Conservation (phyloP, 352 stramenopile genomes). For the Aphanomyces stellatus region DNA sequence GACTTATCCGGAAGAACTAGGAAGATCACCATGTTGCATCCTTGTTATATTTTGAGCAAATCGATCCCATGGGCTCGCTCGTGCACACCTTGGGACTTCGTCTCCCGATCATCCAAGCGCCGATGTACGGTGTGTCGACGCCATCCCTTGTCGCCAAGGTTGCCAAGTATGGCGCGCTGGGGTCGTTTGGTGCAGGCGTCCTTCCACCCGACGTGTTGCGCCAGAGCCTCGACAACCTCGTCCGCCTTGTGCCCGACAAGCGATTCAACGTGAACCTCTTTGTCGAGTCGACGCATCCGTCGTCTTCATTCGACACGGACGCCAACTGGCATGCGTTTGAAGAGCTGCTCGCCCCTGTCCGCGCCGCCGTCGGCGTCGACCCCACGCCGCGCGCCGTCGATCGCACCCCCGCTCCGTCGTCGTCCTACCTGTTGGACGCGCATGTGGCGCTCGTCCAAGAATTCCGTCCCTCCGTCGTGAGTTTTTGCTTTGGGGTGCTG, state of each 20-base stretch:
- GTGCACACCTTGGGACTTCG: slow-evolving; percentile 23
- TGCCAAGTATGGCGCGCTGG: slow-evolving; percentile 35
- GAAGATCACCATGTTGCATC: too few species aligned
- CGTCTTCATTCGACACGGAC: not conserved
- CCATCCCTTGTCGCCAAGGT: slow-evolving; percentile 31
- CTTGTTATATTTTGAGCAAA: too few species aligned
- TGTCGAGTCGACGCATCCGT: slow-evolving; percentile 28
- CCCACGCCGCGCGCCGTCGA: not conserved
- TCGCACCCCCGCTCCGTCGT: not conserved
- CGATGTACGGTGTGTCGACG: slow-evolving; percentile 43
- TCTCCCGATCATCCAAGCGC: slow-evolving; percentile 35
- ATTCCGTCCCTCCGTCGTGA: slow-evolving; percentile 46
- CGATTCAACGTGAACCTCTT: slow-evolving; percentile 61
- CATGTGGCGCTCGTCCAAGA: slow-evolving; percentile 37
- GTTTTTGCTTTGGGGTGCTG: slow-evolving; percentile 57
- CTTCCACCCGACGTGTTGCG: slow-evolving; percentile 26
- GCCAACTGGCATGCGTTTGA: slow-evolving; percentile 28
- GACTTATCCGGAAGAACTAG: too few species aligned
- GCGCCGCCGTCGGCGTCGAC: slow-evolving; percentile 27
- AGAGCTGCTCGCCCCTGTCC: slow-evolving; percentile 27
- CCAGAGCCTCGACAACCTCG: slow-evolving; percentile 21
- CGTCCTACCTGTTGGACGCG: slow-evolving; percentile 21
- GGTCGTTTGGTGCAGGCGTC: slow-evolving; percentile 37
- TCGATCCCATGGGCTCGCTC: not conserved
- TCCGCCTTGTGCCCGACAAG: slow-evolving; percentile 12